Evolutionary conservation across 2,329 filamentous ascomycete species (phyloP), one percentile per base, ranked within the genome.

Genomic region (Cladophialophora psammophila): DNA sequence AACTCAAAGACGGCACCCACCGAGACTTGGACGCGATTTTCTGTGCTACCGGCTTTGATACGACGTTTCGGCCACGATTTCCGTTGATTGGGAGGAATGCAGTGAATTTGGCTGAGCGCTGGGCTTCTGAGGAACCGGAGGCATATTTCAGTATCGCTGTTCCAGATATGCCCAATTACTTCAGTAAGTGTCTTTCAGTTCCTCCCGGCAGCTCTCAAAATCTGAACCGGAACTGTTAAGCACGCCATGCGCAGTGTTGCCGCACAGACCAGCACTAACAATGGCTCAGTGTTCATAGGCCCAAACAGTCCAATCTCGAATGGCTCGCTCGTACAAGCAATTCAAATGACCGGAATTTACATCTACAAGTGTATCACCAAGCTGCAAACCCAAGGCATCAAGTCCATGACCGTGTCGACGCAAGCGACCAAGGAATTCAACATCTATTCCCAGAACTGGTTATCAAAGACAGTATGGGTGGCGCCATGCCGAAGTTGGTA

Each of bases 11-110:
- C 56, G 72, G 72, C 13, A 55, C 63, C 9, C 34, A 50, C 1
- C 50, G 66, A 13, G 36, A 66, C 31, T 67, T 69, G 2, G 71
- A 74, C 50, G 67, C 60, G 6, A 66, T 74, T 32, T 67, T 78
- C 36, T 78, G 76, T 64, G 78, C 78, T n/a, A 80, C 78, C 2
- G 78, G 77, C 2, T 78, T 79, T 70, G 73, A 79, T 64, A 72
- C 45, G 18, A 50, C 26, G 18, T 50, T 10, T 42, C 20, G 52
- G 15, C 8, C 35, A 8, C 18, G 26, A 42, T 12, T 48, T 15
- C 58, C 31, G 3, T 31, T n/a, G 12, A 18, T 31, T 31, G 4
- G 26, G 26, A 26, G 26, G 26, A 26, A 26, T 26, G 26, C 26
- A 2, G 10, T 32, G 12, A 10, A 55, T 32, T 34, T 56, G 18